Conservation (phyloP, 2,329 filamentous ascomycete species). For the Hirsutella minnesotensis region DNA sequence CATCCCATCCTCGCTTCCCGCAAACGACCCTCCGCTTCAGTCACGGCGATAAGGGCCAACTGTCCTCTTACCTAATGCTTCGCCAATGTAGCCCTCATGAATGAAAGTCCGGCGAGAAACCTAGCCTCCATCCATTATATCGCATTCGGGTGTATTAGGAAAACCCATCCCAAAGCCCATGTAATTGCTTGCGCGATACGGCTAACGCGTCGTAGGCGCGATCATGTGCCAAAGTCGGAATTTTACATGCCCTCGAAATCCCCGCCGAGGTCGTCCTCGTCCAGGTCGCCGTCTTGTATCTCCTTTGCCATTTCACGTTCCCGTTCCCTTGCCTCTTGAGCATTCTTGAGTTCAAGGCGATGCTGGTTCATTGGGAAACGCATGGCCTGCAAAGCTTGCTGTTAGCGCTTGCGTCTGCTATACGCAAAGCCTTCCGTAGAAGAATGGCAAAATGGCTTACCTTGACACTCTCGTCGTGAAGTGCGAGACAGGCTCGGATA, state of each 20-base stretch:
- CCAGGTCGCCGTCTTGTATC: conserved; percentile 93
- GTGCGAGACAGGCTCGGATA: conserved; percentile 77
- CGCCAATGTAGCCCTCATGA: no score
- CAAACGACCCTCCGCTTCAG: not conserved
- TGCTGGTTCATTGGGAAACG: conserved; percentile 99
- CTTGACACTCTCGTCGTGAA: conserved; percentile 98
- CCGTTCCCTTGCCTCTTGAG: conserved; percentile 91
- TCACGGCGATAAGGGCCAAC: not conserved
- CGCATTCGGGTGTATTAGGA: no score
- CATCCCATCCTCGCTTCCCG: not conserved
- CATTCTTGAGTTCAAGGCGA: conserved; percentile 91
- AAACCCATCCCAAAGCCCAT: not conserved
- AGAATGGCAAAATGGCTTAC: conserved; percentile 31
- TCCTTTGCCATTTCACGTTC: conserved; percentile 97
- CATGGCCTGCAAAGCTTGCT: conserved; percentile 64
- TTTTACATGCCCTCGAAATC: conserved; percentile 91
- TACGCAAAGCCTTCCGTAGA: not conserved
- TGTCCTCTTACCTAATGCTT: no score
- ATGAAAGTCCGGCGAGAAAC: no score
- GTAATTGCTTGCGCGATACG: not conserved
- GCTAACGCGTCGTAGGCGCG: conserved; percentile 2
- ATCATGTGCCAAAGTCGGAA: not conserved
- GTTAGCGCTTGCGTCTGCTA: not conserved
- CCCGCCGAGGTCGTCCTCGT: conserved; percentile 89
- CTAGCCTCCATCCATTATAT: no score